Base-by-base conservation (phyloP, 1,139 yeast species). In the Pichia sp. region DNA sequence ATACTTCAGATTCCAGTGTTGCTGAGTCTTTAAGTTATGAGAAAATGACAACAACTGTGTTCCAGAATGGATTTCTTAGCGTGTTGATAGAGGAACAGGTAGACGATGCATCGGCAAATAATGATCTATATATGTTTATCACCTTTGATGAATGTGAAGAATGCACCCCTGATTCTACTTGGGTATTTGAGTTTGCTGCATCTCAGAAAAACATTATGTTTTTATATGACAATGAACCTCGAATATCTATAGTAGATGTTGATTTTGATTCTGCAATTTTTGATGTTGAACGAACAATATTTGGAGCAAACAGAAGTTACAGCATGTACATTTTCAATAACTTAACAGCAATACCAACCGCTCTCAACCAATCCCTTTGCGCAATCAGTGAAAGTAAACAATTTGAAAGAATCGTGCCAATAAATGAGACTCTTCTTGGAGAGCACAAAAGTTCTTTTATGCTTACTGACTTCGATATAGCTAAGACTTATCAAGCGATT, bases 251-350 rank as follows among this genome's bases (percentile, higher is more conserved):
- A 14, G 74, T 85, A 4, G 96, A 86, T 56, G 66, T 88, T 0
- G 96, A 88, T 60, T 75, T 74, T 52, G 68, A 70, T 18, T 74
- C 85, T 38, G 93, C 85, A 0, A 64, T 86, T 44, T 66, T 88
- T 28, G 74, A 53, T 14, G 51, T 54, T 1, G 34, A 45, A 4
- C 36, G 41, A 8, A 39, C 42, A 8, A 31, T 43, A 3, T 40
- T 49, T 31, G 34, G 38, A 7, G 12, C 36, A 1, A 26, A 46
- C 10, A 34, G 52, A 5, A 38, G 66, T 34, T 72, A 70, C 53
- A 64, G 66, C 42, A 46, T 81, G 38, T 68, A 65, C 58, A 52
- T 79, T 4, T 78, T 73, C 52, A 62, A 74, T 3, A 68, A 66
- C 4, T 60, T 66, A 33, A 57, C 61, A 28, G 54, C 67, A 49